Evolutionary conservation across 1,284 basidiomycete species (phyloP), one percentile per base, ranked within the genome.

Genomic region (Ceratobasidium sp.): DNA sequence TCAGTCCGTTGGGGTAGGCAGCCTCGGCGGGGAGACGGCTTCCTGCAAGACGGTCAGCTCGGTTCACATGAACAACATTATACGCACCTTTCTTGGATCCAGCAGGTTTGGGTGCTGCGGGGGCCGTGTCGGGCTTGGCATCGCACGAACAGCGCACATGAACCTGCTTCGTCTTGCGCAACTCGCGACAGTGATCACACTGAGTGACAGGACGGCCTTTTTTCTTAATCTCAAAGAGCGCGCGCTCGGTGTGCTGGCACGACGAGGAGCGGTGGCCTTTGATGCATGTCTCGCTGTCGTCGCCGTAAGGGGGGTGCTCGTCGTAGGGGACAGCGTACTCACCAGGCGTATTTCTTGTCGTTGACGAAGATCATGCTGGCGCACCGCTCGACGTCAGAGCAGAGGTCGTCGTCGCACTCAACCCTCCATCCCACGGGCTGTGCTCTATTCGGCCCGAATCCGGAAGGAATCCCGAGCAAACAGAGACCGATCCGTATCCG

Each of bases 281-380:
- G 83, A 94, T 93, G 83, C 92, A 94, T 54, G 91, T 91, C 82
- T 91, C 91, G 80, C 92, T 93, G 77, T 77, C 78, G 54, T n/a
- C 14, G 47, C 24, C n/a, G 74, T 73, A 22, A 75, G 31, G 33
- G 19, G 2, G 17, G 22, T 27, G 11, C 41, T 9, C 9, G 27
- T 36, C 56, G 8, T 24, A 41, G n/a, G 24, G 44, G 75, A 72
- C 29, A 54, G 33, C 27, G 19, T 73, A 79, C 89, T 57, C 81
- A 93, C 91, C 91, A 93, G 77, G 91, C 91, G 80, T 92, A 93
- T 84, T 94, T 94, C 85, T 91, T 93, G 82, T 89, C 89, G 83
- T 89, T 90, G 81, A 94, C 87, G 80, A 91, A 86, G 79, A 94
- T 92, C 93, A 72, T 69, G 31, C n/a, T 44, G 59, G 27, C 19